These are phyloP conservation scores for Xanthoconium purpureum DNA, from an alignment of 768 basidiomycete genomes.

Conservation along the genomic window DNA sequence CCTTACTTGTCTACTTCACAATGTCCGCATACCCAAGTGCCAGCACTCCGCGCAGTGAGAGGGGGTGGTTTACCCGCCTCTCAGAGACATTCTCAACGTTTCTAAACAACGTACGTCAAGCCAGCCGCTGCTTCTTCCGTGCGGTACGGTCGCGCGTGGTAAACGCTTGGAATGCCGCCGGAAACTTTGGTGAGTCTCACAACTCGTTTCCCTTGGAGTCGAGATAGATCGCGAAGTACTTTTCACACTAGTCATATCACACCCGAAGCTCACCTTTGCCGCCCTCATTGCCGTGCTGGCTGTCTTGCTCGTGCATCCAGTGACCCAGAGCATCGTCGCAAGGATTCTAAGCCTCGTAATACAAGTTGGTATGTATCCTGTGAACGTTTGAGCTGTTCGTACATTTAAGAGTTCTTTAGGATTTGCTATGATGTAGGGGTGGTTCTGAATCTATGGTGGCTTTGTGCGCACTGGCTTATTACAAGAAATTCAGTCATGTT, in stretches of 20 bases:
- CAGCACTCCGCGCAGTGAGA: too few species aligned
- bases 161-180: neutral
- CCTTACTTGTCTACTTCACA: neutral
- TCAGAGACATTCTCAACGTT: rapidly evolving
- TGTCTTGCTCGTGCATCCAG: too few species aligned
- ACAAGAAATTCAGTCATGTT: too few species aligned
- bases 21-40: neutral
- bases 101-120: rapidly evolving
- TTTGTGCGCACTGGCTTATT: neutral
- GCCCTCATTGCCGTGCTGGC: neutral
- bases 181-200: conserved; percentile 1
- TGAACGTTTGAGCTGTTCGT: neutral
- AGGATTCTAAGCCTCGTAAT: conserved; percentile 4
- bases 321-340: too few species aligned
- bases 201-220: neutral
- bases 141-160: neutral
- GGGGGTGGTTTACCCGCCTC: neutral
- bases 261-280: neutral
- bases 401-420: neutral
- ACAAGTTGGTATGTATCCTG: conserved; percentile 1
- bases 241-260: neutral
- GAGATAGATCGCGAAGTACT: neutral
- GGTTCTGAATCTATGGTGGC: neutral
- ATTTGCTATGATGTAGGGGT: neutral
- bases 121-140: too few species aligned